Evolutionary conservation across 176 grass and related monocot species (phyloP).

Genomic region (Neostapfia colusana): DNA sequence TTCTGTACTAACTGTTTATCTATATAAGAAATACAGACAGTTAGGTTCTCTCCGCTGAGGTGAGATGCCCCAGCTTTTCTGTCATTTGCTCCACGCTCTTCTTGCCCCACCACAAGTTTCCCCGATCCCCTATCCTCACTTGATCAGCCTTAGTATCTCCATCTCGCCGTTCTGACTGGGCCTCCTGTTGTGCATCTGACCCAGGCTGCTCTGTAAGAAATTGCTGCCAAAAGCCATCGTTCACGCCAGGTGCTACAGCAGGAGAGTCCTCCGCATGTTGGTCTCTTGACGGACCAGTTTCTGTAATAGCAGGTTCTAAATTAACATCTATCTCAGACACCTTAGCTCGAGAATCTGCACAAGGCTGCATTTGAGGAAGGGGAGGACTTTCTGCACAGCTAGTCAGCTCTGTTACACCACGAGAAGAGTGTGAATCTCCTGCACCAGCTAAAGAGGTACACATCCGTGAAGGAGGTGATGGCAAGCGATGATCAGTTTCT

Average conservation of each 20-base stretch:
- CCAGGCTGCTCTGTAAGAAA: constrained; percentile 87
- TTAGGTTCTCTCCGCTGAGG: constrained; percentile 71
- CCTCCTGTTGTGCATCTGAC: constrained; percentile 60
- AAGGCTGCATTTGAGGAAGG: constrained; percentile 40
- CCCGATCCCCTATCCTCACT: constrained; percentile 30
- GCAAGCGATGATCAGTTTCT: constrained; percentile 47
- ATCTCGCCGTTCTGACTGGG: constrained; percentile 68
- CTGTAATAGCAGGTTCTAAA: constrained; percentile 66
- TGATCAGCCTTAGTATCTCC: constrained; percentile 42
- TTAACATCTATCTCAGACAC: constrained; percentile 88
- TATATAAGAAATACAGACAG: constrained; percentile 36
- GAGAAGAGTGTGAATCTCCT: constrained; percentile 56
- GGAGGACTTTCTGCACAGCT: constrained; percentile 63
- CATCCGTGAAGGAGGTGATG: constrained; percentile 34
- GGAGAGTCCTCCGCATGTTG: constrained; percentile 24
- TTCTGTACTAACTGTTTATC: constrained; percentile 37
- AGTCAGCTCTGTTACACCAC: constrained; percentile 55
- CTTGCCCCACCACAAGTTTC: constrained; percentile 57
- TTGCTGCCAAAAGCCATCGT: constrained; percentile 93
- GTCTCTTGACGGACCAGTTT: constrained; percentile 58
- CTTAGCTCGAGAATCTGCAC: constrained; percentile 46
- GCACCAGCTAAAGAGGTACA: constrained; percentile 50
- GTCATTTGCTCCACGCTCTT: constrained; percentile 59
- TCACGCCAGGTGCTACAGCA: constrained; percentile 46
- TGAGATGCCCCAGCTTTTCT: constrained; percentile 66